These are phyloP conservation scores for Citropsis articulata DNA, from an alignment of 345 rosid species.

Conservation along the genomic window DNA sequence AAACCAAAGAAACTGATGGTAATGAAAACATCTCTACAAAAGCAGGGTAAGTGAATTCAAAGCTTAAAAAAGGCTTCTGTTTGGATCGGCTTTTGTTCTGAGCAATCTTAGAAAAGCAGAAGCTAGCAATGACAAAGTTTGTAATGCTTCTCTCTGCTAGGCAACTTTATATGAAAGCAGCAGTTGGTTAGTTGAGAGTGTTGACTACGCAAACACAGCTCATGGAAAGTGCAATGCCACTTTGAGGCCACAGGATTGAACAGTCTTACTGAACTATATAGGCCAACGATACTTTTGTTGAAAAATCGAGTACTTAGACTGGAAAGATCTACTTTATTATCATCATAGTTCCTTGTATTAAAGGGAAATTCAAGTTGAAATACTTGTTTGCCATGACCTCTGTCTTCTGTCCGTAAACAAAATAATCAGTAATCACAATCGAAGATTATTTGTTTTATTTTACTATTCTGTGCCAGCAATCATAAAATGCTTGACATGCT, in stretches of 20 bases:
- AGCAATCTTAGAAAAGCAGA: neutral
- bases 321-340: neutral
- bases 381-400: neutral
- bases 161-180: neutral
- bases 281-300: neutral
- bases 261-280: neutral
- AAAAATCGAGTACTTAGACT: neutral
- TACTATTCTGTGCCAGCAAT: neutral
- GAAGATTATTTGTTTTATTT: neutral
- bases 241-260: neutral
- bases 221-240: neutral
- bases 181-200: neutral
- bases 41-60: slow-evolving; percentile 10
- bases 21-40: slow-evolving; percentile 32
- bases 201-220: slow-evolving; percentile 20
- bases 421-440: neutral
- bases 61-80: slow-evolving; percentile 5
- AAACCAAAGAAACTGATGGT: slow-evolving; percentile 23
- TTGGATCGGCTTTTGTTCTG: neutral
- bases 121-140: too few species aligned
- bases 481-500: slow-evolving; percentile 3
- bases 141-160: neutral
- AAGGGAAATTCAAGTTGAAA: slow-evolving; percentile 18
- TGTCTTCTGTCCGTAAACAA: neutral
- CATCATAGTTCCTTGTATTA: neutral